Conservation (phyloP, 1,284 basidiomycete species). For the Moesziomyces antarcticus region DNA sequence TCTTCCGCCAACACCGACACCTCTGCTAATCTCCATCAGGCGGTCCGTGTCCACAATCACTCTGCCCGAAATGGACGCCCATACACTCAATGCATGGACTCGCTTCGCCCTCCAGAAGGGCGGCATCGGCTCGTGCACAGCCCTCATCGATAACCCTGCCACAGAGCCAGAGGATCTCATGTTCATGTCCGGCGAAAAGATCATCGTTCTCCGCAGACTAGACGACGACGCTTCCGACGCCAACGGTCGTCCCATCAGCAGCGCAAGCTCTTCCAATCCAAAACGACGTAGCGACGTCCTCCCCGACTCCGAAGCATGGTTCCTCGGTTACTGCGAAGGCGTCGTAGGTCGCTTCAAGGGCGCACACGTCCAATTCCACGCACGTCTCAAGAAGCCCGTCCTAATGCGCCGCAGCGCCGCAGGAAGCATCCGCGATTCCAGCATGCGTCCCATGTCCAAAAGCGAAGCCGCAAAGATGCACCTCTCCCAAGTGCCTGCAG, state of each 20-base stretch:
- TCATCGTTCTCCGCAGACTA: slow-evolving; percentile 61
- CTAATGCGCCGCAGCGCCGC: slow-evolving; percentile 63
- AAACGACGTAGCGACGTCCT: slow-evolving; percentile 17
- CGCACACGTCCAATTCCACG: slow-evolving; percentile 77
- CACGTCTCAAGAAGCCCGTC: slow-evolving; percentile 81
- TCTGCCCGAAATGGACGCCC: slow-evolving; percentile 57
- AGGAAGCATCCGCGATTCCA: slow-evolving; percentile 53
- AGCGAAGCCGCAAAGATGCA: slow-evolving; percentile 54
- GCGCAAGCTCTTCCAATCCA: slow-evolving; percentile 14
- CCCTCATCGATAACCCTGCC: slow-evolving; percentile 61
- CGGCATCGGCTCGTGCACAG: slow-evolving; percentile 65
- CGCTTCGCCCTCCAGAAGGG: slow-evolving; percentile 66
- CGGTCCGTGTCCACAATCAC: not conserved
- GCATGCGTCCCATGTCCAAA: slow-evolving; percentile 58
- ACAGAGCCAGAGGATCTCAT: slow-evolving; percentile 62
- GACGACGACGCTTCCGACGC: slow-evolving; percentile 48
- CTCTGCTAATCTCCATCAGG: not conserved
- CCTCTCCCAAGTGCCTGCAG: slow-evolving; percentile 49
- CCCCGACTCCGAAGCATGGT: slow-evolving; percentile 38
- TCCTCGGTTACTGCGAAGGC: slow-evolving; percentile 82
- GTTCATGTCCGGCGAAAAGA: slow-evolving; percentile 65
- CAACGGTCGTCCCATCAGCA: slow-evolving; percentile 23
- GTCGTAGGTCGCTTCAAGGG: slow-evolving; percentile 85
- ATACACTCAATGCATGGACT: slow-evolving; percentile 66
- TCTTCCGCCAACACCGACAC: too few relatives aligned